These are phyloP conservation scores for Elasticomyces elasticus DNA, from an alignment of 495 filamentous ascomycete genomes.

Conservation along the genomic window DNA sequence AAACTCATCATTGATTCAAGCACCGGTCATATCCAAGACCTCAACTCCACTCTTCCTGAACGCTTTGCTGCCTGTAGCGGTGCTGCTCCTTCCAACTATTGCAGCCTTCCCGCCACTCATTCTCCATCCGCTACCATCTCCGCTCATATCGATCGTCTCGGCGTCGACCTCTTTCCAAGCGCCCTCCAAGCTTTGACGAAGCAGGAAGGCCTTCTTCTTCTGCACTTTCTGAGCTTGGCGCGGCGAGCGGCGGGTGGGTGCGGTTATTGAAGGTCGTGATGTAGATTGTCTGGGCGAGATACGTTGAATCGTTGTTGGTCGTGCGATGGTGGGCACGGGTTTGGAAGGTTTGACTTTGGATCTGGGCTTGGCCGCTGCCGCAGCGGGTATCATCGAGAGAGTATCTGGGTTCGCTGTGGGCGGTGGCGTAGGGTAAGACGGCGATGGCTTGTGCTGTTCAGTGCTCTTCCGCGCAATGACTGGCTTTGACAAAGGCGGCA, in stretches of 20 bases:
- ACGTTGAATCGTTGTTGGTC: neutral
- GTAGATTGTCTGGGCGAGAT: neutral
- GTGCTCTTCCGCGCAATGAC: neutral
- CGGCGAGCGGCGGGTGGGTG: constrained; percentile 17
- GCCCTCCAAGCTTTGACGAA: constrained; percentile 29
- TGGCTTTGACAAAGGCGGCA: neutral
- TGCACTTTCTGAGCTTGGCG: constrained; percentile 10
- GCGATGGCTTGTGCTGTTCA: neutral
- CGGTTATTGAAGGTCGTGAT: neutral
- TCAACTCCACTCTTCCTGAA: constrained; percentile 22
- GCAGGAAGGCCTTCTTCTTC: constrained; percentile 25
- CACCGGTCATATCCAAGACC: constrained; percentile 21
- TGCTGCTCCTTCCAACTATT: neutral
- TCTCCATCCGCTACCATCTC: constrained; percentile 11
- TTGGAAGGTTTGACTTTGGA: neutral
- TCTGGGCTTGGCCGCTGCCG: neutral
- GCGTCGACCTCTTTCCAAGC: constrained; percentile 26
- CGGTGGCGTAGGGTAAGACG: constrained; percentile 1
- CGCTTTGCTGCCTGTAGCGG: constrained; percentile 1
- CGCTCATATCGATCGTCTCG: constrained; percentile 28
- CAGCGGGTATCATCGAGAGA: no score
- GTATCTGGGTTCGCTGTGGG: neutral
- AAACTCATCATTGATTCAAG: constrained; percentile 4
- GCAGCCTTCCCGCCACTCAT: constrained; percentile 4
- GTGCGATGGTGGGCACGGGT: neutral